Conservation (phyloP, 2,329 filamentous ascomycete species). For the Gliomastix tumulicola region DNA sequence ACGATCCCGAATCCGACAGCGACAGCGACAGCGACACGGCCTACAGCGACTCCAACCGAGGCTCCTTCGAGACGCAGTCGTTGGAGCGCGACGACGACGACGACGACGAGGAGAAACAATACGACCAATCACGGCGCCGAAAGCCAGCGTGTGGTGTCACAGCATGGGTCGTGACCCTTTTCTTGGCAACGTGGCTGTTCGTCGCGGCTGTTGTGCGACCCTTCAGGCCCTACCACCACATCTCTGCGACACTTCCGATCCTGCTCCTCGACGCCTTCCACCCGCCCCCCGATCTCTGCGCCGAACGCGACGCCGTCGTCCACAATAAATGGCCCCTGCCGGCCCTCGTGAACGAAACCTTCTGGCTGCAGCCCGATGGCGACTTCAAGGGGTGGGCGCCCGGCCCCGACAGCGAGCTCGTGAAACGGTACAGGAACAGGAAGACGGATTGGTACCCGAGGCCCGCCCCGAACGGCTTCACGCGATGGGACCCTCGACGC, state of each 20-base stretch:
- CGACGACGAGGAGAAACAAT: too few relatives aligned
- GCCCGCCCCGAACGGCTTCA: conserved; percentile 16
- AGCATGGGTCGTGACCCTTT: too few relatives aligned
- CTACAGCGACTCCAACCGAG: too few relatives aligned
- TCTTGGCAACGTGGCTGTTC: too few relatives aligned
- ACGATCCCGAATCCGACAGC: too few relatives aligned
- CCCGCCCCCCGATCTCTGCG: conserved; percentile 15
- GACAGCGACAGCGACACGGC: too few relatives aligned
- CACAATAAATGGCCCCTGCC: conserved; percentile 20
- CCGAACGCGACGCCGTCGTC: conserved; percentile 11
- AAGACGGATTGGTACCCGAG: conserved; percentile 19
- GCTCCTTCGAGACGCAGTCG: too few relatives aligned
- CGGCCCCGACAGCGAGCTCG: conserved; percentile 12
- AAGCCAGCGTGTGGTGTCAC: too few relatives aligned
- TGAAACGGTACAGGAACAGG: conserved; percentile 14
- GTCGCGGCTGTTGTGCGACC: conserved; percentile 15
- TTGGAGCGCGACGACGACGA: too few relatives aligned
- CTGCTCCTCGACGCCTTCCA: conserved; percentile 19
- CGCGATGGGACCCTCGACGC: conserved; percentile 16
- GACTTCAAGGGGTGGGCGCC: conserved; percentile 25
- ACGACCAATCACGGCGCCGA: too few relatives aligned
- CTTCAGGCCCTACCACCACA: conserved; percentile 19
- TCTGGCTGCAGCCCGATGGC: conserved; percentile 16
- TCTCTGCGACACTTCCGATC: conserved; percentile 21
- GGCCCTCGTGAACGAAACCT: conserved; percentile 12